Percentiles rank a stretch among this genome's conserved stretches.
These are phyloP conservation scores for Globisporangium ultimum DNA, from an alignment of 352 stramenopile species.

Conservation along the genomic window DNA sequence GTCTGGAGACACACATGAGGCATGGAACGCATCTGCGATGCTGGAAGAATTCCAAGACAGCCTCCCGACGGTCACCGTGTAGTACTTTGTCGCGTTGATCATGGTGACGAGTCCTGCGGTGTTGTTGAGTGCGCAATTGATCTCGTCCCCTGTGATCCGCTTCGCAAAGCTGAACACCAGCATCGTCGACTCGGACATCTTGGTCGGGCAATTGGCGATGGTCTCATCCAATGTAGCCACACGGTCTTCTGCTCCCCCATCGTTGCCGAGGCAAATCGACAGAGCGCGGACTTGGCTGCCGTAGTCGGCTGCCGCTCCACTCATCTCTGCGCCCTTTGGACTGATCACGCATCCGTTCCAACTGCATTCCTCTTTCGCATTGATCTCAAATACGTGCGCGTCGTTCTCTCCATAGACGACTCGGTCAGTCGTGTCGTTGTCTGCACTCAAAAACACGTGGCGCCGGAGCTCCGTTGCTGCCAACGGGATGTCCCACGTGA, in stretches of 20 bases:
- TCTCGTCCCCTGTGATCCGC: slow-evolving; percentile 38
- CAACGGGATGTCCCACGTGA: slow-evolving; percentile 46
- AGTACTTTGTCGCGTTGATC: slow-evolving; percentile 37
- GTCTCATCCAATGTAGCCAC: slow-evolving; percentile 26
- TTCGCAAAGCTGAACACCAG: slow-evolving; percentile 61
- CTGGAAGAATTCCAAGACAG: slow-evolving; percentile 36
- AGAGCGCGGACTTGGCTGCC: slow-evolving; percentile 45
- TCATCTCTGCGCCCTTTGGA: slow-evolving; percentile 24
- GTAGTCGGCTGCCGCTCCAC: slow-evolving; percentile 29
- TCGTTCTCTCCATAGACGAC: slow-evolving; percentile 12
- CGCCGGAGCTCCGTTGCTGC: slow-evolving; percentile 31
- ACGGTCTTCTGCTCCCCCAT: slow-evolving; percentile 28
- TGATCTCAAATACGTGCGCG: slow-evolving; percentile 40
- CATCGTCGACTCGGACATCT: slow-evolving; percentile 28
- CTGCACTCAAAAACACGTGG: slow-evolving; percentile 19
- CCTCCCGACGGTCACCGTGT: slow-evolving; percentile 41
- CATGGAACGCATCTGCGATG: slow-evolving; percentile 27
- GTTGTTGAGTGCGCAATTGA: slow-evolving; percentile 16
- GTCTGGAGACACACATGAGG: slow-evolving; percentile 14
- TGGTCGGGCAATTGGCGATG: slow-evolving; percentile 16
- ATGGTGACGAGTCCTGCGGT: slow-evolving; percentile 27
- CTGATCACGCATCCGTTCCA: slow-evolving; percentile 43
- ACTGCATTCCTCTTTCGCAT: slow-evolving; percentile 55
- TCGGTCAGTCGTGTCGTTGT: slow-evolving; percentile 25
- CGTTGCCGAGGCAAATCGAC: slow-evolving; percentile 32